Base-by-base conservation (phyloP, 2,329 filamentous ascomycete genomes). In the Bipolaris victoriae region DNA sequence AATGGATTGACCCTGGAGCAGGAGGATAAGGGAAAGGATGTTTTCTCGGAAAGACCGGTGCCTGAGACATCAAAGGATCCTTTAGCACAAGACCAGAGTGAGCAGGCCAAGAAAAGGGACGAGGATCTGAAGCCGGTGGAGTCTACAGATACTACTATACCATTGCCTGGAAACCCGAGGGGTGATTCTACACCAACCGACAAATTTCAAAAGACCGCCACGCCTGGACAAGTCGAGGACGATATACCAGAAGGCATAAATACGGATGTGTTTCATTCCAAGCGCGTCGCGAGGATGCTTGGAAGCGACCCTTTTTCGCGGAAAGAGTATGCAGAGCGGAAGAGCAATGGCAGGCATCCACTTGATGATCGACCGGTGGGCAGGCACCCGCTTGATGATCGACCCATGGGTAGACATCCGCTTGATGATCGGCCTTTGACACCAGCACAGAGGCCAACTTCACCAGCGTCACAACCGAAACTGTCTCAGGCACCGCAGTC, bases 221-320 rank as follows among this genome's bases (percentile, higher is more conserved):
- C 55, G n/a, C 60, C 67, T 26, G 35, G 61, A 33, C 55, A 61
- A 33, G 44, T 72, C 49, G 71, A 80, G 53, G 78, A 82, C 16
- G 78, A 83, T n/a, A 57, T 83, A 15, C 80, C 85, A 3, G 83
- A 86, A 51, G 86, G 83, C 45, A 78, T 88, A 66, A 82, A 88
- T 66, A 81, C 82, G 5, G 82, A 86, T 62, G 73, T 89, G 0
- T 90, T 90, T 67, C 83, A 84, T 54, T 89, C 84, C 52, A 83
- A 82, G 3, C 81, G 80, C 52, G 83, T 88, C 18, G 83, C 85
- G 26, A 81, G 77, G 58, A 79, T 85, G 72, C 75, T 89, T 13
- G 81, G 83, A 29, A 79, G 79, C 29, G 79, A 82, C 35, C 69
- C 68, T 5, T 69, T 73, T 52, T 68, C 70, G 13, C 61, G 65